Percentiles rank a stretch among this genome's conserved stretches.
These are phyloP conservation scores for Huntiella moniliformis DNA, from an alignment of 2,329 filamentous ascomycete genomes.

Conservation along the genomic window DNA sequence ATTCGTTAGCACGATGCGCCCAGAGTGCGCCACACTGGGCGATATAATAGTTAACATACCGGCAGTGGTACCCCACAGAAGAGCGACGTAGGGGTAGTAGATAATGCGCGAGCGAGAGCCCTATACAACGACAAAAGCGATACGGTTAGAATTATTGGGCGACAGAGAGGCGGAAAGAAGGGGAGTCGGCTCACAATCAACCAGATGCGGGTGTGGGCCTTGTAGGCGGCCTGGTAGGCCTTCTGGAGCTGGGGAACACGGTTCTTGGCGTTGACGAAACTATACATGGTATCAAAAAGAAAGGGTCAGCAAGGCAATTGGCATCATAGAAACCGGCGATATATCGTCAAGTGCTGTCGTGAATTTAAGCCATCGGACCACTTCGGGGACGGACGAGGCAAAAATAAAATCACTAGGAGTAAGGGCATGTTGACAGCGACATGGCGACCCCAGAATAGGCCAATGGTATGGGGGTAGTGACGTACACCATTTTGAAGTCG, in stretches of 20 bases:
- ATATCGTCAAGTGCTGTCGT: not conserved
- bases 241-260: conserved; percentile 57
- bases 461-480: not conserved
- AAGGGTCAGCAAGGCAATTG: no score
- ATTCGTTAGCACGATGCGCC: conserved; percentile 12
- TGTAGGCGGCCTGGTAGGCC: conserved; percentile 56
- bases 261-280: conserved; percentile 55
- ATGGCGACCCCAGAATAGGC: not conserved
- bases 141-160: conserved; percentile 8
- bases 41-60: conserved; percentile 28
- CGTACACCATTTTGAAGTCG: conserved; percentile 23
- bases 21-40: not conserved
- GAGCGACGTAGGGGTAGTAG: conserved; percentile 48
- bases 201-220: conserved; percentile 52
- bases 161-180: conserved; percentile 14
- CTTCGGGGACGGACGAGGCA: not conserved
- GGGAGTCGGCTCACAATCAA: conserved; percentile 43
- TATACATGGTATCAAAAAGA: conserved; percentile 16
- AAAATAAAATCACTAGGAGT: not conserved
- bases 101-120: conserved; percentile 44
- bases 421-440: not conserved
- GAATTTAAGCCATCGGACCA: not conserved
- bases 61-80: conserved; percentile 43
- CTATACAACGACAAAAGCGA: conserved; percentile 21
- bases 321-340: not conserved